Evolutionary conservation across 805 yeast genomes (phyloP), one percentile per base, ranked within the genome.

Genomic region (Pichia californica): DNA sequence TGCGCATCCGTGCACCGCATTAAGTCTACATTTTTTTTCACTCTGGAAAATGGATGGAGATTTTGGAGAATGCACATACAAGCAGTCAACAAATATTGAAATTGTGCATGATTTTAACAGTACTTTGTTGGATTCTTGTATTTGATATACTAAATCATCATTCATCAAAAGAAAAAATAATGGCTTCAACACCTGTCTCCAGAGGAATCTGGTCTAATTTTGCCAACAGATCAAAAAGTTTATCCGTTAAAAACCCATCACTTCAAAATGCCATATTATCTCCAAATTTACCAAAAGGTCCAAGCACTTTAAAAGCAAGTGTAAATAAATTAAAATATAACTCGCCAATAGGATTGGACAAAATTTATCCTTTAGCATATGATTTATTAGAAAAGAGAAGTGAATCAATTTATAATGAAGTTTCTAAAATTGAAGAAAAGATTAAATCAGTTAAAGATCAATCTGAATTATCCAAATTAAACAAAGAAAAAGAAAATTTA

Each of bases 361-460:
- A 80, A 29, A 83, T 86, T 1, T 88, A 86, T 62, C 77, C 81
- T 43, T 59, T 72, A 36, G 86, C 95, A 8, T 77, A 83, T 55
- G 71, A 77, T 23, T 54, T 77, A 21, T 64, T 88, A 46, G 58
- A 67, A 37, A 62, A 74, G 26, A 70, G 83, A 21, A 70, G 74
- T 43, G 63, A 61, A 29, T 50, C 53, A 2, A 49, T 58, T 27
- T 76, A 79, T 56, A 49, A 58, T 5, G 46, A 66, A 45, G 58
- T 76, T 29, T 68, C 67, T 46, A 42, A 59, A 40, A 47, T 71
- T 15, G 63, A 69, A 31, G 44, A 51, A 25, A 45, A 64, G 42
- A 49, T 65, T 5, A 40, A 51, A 1, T 35, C 53, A n/a, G 50
- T 52, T 7, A 50, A 48, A 19, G 54, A 53, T 36, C 52, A 57